Evolutionary conservation across 2,329 filamentous ascomycete species (phyloP), one percentile per base, ranked within the genome.

Genomic region (Alternaria viburni): DNA sequence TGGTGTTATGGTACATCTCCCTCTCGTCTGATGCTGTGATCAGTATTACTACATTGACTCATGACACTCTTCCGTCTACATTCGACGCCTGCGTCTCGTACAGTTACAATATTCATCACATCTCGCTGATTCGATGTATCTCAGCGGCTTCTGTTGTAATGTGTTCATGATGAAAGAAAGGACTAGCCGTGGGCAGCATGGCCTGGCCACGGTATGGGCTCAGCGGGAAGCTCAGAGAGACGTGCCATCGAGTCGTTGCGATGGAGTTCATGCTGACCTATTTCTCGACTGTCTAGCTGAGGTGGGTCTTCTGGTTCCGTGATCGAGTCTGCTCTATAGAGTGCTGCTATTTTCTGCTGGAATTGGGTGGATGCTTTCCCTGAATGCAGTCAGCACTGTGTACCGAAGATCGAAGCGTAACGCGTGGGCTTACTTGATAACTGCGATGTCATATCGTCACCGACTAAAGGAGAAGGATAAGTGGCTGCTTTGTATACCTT

Each of bases 371-470:
- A 55, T 12, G 49, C 47, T 19, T 47, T 60, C 49, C 54, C 51
- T 62, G 41, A 21, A 11, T 17, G 12, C 9, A 2, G 8, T 64
- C 6, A 64, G 23, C 17, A n/a, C 41, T 15, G 10, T 45, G 23
- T 25, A 28, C 7, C 3, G 7, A 17, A 41, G n/a, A 4, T 4
- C 12, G 4, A 30, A 28, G 46, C 17, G n/a, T 7, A 7, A n/a
- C 9, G 5, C 12, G 30, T 17, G 1, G 13, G 28, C 58, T 28
- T 55, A 66, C 58, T 54, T 4, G 49, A 51, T 9, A 66, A 52
- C 15, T 62, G 58, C 28, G 66, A 64, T 30, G 68, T 74, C 72
- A 77, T 74, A 46, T 77, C 72, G n/a, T 55, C 67, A 11, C 64
- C 65, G 19, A 67, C 59, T 13, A 70, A 66, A 12, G 69, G 68